Base-by-base conservation (phyloP, 2,329 filamentous ascomycete species). In the Mollisia scopiformis region DNA sequence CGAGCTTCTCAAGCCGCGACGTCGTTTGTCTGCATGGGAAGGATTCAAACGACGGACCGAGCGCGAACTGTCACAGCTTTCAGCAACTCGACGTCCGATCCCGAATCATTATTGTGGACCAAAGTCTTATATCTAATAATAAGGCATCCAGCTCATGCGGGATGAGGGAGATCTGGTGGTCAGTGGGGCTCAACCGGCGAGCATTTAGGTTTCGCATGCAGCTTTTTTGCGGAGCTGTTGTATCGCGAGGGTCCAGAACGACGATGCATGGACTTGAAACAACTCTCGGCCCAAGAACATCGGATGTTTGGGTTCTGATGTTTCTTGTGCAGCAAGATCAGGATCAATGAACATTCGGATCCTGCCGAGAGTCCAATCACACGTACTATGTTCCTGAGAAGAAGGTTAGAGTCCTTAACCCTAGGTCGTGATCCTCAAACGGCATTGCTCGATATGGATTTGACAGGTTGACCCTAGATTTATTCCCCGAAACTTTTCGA, bases 71-170 rank as follows among this genome's bases (percentile, higher is more conserved):
- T 60, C 52, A 57, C 61, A 57, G 37, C 37, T 25, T 25, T n/a
- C 43, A 47, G 43, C 21, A 27, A 27, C 25, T 47, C 30, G 28
- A 21, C 56, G 51, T 58, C 59, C 55, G 59, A 50, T 55, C 49
- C 49, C 27, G 49, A 19, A 19, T 46, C 23, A 47, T 27, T 47
- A 28, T 28, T 47, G 43, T 47, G 25, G 27, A 70, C 62, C 72
- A 72, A 4, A 66, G 55, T 23, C 50, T 82, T 27, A 60, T 71
- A 3, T 55, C 51, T 41, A 39, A 41, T 21, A 43, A 46, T 55
- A 55, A 14, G 25, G 11, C 11, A 21, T 6, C 33, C 27, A 10
- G 25, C 35, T 55, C 23, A 55, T 55, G 53, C 53, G 37, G n/a
- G 35, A 30, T 23, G 35, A 23, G 27, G 27, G 49, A 19, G 30